These are phyloP conservation scores for Blastobotrys americana DNA, from an alignment of 805 yeast species.

Conservation along the genomic window DNA sequence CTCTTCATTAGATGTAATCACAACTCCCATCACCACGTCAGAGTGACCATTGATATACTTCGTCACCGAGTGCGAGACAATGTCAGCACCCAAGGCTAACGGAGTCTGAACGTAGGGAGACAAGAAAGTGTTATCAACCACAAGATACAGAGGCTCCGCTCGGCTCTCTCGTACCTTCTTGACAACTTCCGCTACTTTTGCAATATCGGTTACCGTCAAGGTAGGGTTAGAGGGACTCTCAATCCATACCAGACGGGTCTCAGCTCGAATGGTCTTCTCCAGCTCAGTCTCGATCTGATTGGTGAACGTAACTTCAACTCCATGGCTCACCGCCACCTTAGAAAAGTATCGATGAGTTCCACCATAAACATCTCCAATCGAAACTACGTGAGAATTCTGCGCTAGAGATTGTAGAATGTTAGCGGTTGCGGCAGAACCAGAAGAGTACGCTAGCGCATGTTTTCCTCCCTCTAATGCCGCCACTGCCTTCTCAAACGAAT, in stretches of 20 bases:
- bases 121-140: conserved; percentile 82
- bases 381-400: conserved; percentile 63
- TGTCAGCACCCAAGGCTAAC: conserved; percentile 72
- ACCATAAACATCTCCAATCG: conserved; percentile 83
- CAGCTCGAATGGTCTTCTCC: conserved; percentile 45
- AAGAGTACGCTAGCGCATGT: conserved; percentile 59
- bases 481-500: conserved; percentile 67
- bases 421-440: conserved; percentile 85
- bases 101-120: conserved; percentile 87
- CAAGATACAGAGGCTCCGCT: conserved; percentile 42
- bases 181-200: conserved; percentile 51
- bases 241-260: conserved; percentile 76
- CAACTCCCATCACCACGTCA: conserved; percentile 81
- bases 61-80: conserved; percentile 83
- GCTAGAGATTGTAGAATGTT: conserved; percentile 66
- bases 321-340: conserved; percentile 74
- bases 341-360: conserved; percentile 90
- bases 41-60: conserved; percentile 90
- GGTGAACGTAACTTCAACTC: conserved; percentile 62
- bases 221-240: conserved; percentile 90
- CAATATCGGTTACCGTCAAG: conserved; percentile 67
- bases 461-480: conserved; percentile 74
- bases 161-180: conserved; percentile 38
- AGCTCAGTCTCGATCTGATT: conserved; percentile 56
- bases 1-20: conserved; percentile 57